These are phyloP conservation scores for Colletotrichum gloeosporioides DNA, from an alignment of 2,329 filamentous ascomycete species.

Conservation along the genomic window DNA sequence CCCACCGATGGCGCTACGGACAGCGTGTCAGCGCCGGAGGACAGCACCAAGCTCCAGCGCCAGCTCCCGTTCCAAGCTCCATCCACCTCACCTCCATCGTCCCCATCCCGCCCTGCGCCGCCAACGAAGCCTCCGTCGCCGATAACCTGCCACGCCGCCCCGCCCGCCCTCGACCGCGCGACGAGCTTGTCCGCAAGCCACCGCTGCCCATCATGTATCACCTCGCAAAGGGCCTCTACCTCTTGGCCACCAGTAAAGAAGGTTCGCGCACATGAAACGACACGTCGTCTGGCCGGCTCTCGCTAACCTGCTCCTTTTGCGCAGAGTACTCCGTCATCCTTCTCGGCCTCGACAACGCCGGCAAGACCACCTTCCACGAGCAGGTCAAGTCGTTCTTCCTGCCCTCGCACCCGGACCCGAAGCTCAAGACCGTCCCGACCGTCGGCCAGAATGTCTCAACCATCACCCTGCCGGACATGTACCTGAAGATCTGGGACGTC, in stretches of 20 bases:
- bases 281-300: neutral
- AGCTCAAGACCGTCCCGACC: conserved; percentile 88
- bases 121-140: neutral
- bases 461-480: conserved; percentile 90
- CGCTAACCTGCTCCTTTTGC: conserved; percentile 1
- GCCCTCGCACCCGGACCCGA: conserved; percentile 65
- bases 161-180: neutral
- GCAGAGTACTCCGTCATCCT: conserved; percentile 96
- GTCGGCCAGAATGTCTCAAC: conserved; percentile 97
- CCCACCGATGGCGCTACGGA: neutral
- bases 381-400: conserved; percentile 92
- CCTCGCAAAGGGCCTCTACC: conserved; percentile 91
- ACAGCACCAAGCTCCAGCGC: conserved; percentile 1
- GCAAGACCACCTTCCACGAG: conserved; percentile 97
- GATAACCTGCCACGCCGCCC: neutral
- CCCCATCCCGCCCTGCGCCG: conserved; percentile 13
- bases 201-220: conserved; percentile 77
- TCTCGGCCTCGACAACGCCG: conserved; percentile 96
- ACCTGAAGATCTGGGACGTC: conserved; percentile 98
- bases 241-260: conserved; percentile 96
- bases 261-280: conserved; percentile 53
- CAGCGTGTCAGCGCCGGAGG: conserved; percentile 12
- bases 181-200: neutral
- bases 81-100: conserved; percentile 4
- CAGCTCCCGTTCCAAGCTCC: conserved; percentile 1